A percentile compares a stretch with the other conserved stretches of the same genome.
These are phyloP conservation scores for Fusarium proliferatum DNA, from an alignment of 2,329 filamentous ascomycete species.

Conservation along the genomic window DNA sequence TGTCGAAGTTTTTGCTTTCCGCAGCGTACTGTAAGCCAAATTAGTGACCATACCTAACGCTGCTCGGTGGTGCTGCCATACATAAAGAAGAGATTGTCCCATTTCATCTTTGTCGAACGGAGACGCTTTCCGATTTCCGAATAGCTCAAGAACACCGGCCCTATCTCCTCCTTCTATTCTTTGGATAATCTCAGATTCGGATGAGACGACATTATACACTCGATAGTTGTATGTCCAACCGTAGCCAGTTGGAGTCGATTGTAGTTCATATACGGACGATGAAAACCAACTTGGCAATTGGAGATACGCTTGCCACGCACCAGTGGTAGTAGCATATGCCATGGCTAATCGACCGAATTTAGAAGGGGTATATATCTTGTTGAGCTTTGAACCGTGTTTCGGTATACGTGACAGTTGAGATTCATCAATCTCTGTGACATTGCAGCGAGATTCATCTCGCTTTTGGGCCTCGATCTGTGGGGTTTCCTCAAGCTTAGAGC, in stretches of 20 bases:
- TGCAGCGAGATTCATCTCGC: background rate
- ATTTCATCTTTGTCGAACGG: slow-evolving; percentile 36
- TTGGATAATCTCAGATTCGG: slow-evolving; percentile 24
- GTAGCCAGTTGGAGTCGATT: slow-evolving; percentile 8
- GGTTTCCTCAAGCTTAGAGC: too few relatives aligned
- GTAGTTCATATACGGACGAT: slow-evolving; percentile 21
- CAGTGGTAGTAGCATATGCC: slow-evolving; percentile 1
- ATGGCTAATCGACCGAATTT: slow-evolving; percentile 23
- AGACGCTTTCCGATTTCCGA: slow-evolving; percentile 32
- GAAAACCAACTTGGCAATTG: slow-evolving; percentile 44
- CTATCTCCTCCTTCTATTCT: slow-evolving; percentile 25
- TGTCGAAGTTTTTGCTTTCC: too few relatives aligned
- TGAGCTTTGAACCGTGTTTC: background rate
- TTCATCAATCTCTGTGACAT: background rate
- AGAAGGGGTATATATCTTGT: slow-evolving; percentile 12
- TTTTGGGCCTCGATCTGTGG: background rate
- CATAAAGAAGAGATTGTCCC: slow-evolving; percentile 33
- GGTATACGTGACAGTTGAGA: background rate
- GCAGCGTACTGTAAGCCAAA: slow-evolving; percentile 22
- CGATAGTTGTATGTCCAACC: slow-evolving; percentile 18
- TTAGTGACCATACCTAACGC: too few relatives aligned
- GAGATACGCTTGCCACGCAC: slow-evolving; percentile 38
- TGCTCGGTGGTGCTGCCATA: background rate
- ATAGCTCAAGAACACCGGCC: slow-evolving; percentile 36
- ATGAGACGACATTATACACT: slow-evolving; percentile 38